Conservation (phyloP, 441 rosid genomes). For the Geranium incanum region DNA sequence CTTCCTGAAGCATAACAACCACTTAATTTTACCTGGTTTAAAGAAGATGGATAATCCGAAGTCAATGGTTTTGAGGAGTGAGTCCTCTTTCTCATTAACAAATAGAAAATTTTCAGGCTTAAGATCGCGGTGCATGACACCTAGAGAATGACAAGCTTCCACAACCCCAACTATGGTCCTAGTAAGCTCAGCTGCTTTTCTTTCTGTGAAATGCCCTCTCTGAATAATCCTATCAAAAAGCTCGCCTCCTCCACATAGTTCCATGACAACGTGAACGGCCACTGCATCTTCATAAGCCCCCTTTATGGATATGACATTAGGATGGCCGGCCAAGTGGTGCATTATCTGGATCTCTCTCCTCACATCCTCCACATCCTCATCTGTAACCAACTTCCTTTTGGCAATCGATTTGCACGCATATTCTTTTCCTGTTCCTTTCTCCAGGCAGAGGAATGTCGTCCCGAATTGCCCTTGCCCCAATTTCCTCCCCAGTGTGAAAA, state of each 20-base stretch:
- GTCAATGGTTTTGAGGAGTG: slow-evolving; percentile 84
- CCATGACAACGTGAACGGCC: slow-evolving; percentile 29
- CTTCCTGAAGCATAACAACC: neutral
- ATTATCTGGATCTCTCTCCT: slow-evolving; percentile 88
- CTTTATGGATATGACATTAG: slow-evolving; percentile 66
- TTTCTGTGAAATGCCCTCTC: slow-evolving; percentile 84
- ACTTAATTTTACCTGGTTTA: slow-evolving; percentile 60
- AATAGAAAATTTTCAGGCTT: slow-evolving; percentile 23
- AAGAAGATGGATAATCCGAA: slow-evolving; percentile 89
- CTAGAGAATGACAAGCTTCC: slow-evolving; percentile 81
- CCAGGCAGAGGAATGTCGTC: slow-evolving; percentile 63
- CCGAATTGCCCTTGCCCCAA: slow-evolving; percentile 96
- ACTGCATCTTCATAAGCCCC: slow-evolving; percentile 84
- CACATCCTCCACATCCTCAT: slow-evolving; percentile 89
- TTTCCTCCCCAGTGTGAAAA: slow-evolving; percentile 66
- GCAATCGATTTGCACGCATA: slow-evolving; percentile 27
- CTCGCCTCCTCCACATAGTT: slow-evolving; percentile 83
- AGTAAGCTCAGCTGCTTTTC: slow-evolving; percentile 83
- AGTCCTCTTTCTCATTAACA: slow-evolving; percentile 63
- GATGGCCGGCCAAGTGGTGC: slow-evolving; percentile 41
- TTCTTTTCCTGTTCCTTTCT: slow-evolving; percentile 55
- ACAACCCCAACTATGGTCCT: slow-evolving; percentile 82
- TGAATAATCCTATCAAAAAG: slow-evolving; percentile 89
- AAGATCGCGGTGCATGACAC: no score
- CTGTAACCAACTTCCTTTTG: slow-evolving; percentile 74